phyloP scores from a whole-genome alignment of 495 filamentous ascomycete genomes.

The Lophium mytilinum region DNA sequence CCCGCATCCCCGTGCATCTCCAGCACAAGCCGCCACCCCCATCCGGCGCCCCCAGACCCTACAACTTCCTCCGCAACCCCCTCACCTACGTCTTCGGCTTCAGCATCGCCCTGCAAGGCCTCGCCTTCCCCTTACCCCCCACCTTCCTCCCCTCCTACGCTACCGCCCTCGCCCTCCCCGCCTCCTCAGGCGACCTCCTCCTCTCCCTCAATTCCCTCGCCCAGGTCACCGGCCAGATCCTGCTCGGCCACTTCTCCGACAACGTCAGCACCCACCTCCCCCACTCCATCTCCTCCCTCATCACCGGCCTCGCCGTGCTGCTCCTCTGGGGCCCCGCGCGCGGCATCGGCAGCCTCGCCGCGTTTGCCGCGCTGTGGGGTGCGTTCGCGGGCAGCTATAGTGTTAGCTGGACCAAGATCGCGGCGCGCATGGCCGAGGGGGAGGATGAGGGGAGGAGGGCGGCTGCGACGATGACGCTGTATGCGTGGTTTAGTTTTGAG shows the following conservation, averaged over 20 bases:
- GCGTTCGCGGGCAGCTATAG: constrained; percentile 18
- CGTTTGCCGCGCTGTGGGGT: constrained; percentile 17
- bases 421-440: background rate
- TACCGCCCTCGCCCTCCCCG: constrained; percentile 8
- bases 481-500: constrained; percentile 20
- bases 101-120: constrained; percentile 20
- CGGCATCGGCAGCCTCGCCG: background rate
- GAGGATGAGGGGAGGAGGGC: background rate
- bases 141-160: constrained; percentile 26
- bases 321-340: constrained; percentile 23
- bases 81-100: constrained; percentile 10
- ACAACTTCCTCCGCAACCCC: constrained; percentile 4
- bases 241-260: constrained; percentile 22
- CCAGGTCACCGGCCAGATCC: constrained; percentile 22
- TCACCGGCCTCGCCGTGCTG: constrained; percentile 12
- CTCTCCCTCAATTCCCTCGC: constrained; percentile 14
- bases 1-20: constrained; percentile 16
- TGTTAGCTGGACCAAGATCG: constrained; percentile 16
- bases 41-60: background rate
- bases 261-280: constrained; percentile 17
- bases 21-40: background rate
- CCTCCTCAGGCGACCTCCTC: constrained; percentile 4
- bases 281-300: background rate
- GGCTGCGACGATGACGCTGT: constrained; percentile 5
- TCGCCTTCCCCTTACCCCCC: constrained; percentile 22